Base-by-base conservation (phyloP, 2,329 filamentous ascomycete species). In the Calonectria pseudoreteaudii region DNA sequence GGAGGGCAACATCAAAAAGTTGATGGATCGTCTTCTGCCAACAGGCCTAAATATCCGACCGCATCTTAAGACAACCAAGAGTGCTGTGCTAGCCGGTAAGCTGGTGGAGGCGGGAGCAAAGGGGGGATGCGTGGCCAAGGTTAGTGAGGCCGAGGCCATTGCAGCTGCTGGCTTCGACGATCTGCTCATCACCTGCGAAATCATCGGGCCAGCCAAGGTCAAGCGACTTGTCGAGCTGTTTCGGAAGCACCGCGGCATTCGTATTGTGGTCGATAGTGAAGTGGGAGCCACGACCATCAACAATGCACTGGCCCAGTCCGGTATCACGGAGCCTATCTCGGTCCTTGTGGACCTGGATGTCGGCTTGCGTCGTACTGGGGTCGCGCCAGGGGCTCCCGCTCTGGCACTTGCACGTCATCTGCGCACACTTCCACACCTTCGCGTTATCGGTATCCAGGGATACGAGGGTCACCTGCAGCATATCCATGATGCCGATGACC, bases 1-100 rank as follows among this genome's bases (percentile, higher is more conserved):
- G 86, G 87, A 90, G 72, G 75, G 81, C 75, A 90, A 90, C 79
- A 87, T 90, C 75, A 74, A 82, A 14, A 88, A 86, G 41, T 83
- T 90, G 14, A 85, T 89, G 80, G 77, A 79, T 16, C 82, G 81
- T 10, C 85, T 90, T 0, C 82, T 88, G 0, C 87, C 88, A 9
- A 87, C 86, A 0, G 87, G 87, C 0, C 76, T 86, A 28, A 80
- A 82, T 1, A 69, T 78, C 9, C 53, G 77, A 1, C 75, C 77
- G 2, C 77, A 78, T 20, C 62, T 78, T 0, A 78, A 78, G 26
- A 78, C 77, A 0, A 75, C 77, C 0, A 78, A 78, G 2, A 78
- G 77, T 8, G 71, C 66, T 0, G 72, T 73, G 0, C 28, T 78
- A 0, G 77, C 77, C 0, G 68, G 56, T 14, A 78, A 76, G 6